phyloP scores from a whole-genome alignment of 805 yeast species.

The Saturnispora saitoi region DNA sequence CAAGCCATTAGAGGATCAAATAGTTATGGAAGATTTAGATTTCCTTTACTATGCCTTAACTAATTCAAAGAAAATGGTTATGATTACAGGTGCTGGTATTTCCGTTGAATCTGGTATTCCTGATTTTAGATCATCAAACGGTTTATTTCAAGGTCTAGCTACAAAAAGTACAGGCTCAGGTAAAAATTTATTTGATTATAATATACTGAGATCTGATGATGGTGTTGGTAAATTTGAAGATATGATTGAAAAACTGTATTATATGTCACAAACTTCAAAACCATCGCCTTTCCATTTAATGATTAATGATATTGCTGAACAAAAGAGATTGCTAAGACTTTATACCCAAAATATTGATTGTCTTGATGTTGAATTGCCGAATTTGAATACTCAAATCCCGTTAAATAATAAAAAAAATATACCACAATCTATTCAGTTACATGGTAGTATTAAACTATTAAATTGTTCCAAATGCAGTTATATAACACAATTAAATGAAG shows the following conservation, averaged over 20 bases:
- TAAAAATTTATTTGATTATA: constrained; percentile 65
- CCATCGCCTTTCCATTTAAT: constrained; percentile 73
- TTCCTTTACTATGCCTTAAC: constrained; percentile 44
- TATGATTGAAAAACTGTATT: constrained; percentile 57
- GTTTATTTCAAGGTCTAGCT: constrained; percentile 54
- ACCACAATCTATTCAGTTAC: constrained; percentile 69
- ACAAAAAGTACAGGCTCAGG: constrained; percentile 35
- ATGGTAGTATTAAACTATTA: constrained; percentile 69
- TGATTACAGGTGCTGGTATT: constrained; percentile 83
- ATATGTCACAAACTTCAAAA: constrained; percentile 42
- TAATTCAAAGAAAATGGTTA: constrained; percentile 50
- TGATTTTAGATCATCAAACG: constrained; percentile 62
- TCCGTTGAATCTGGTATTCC: constrained; percentile 91
- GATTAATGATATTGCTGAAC: constrained; percentile 49
- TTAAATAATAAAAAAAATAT: constrained; percentile 28
- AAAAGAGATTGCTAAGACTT: constrained; percentile 58
- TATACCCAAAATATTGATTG: constrained; percentile 89
- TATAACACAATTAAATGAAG: constrained; percentile 44
- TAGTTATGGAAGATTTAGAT: constrained; percentile 34
- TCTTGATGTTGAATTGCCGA: constrained; percentile 51
- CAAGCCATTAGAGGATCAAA: constrained; percentile 26
- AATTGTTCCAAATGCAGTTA: constrained; percentile 71
- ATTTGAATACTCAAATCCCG: constrained; percentile 43
- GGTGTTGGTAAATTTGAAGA: constrained; percentile 61
- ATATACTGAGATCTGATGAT: constrained; percentile 57